Evolutionary conservation across 768 basidiomycete genomes (phyloP).

Genomic region (Macrolepiota fuliginosa): DNA sequence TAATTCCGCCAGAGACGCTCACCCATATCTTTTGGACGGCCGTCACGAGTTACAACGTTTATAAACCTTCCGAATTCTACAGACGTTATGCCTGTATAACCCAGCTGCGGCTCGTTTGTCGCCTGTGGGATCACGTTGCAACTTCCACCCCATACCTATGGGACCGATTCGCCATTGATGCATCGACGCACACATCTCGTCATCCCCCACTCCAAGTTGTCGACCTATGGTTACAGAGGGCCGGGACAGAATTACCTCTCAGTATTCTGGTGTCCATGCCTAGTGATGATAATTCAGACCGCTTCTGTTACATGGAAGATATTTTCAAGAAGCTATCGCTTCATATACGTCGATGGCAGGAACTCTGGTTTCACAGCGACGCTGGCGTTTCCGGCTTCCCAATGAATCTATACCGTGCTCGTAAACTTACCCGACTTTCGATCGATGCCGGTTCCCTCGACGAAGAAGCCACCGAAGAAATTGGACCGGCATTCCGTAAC

Average conservation of each 20-base stretch:
- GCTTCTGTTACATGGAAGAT: no score
- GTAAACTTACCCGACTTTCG: not conserved
- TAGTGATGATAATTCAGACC: not conserved
- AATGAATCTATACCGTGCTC: not conserved
- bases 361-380: not conserved
- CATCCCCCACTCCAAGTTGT: not conserved
- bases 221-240: not conserved
- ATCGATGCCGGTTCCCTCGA: not conserved
- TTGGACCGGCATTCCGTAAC: not conserved
- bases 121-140: not conserved
- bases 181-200: not conserved
- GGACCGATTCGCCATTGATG: not conserved
- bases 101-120: not conserved
- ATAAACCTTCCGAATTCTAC: not conserved
- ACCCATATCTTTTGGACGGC: not conserved
- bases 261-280: not conserved
- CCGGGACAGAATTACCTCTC: not conserved
- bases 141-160: not conserved
- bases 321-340: not conserved
- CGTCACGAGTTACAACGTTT: not conserved
- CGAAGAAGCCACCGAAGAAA: not conserved
- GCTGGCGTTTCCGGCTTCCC: not conserved
- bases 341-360: not conserved
- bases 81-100: not conserved
- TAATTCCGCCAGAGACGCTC: not conserved